Percentiles rank a stretch among this genome's conserved stretches.
Evolutionary conservation across 1,284 basidiomycete genomes (phyloP).

Genomic region (Wallemia ichthyophaga): DNA sequence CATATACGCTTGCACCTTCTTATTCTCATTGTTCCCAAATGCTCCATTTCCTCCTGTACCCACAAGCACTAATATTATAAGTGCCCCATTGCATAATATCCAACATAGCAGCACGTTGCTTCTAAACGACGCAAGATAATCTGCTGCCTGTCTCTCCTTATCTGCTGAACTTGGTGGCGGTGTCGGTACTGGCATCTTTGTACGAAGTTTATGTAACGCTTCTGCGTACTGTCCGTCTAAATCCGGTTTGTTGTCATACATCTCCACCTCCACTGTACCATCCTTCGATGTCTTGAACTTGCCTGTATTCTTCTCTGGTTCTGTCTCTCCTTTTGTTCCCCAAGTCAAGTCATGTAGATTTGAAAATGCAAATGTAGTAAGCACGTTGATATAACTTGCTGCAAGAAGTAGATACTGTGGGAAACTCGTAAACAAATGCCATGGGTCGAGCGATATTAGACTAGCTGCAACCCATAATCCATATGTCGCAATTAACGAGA

Average conservation of each 20-base stretch:
- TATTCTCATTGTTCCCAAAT: not conserved
- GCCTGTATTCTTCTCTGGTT: not conserved
- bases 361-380: conserved; percentile 18
- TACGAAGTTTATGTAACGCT: not conserved
- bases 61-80: not conserved
- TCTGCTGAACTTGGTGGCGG: not conserved
- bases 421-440: conserved; percentile 77
- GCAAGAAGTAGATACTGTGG: conserved; percentile 60
- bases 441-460: conserved; percentile 67
- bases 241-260: not conserved
- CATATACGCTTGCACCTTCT: not conserved
- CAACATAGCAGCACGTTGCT: not conserved
- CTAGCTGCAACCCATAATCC: conserved; percentile 42
- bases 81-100: not conserved
- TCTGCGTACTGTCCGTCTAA: not conserved
- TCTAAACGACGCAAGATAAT: not conserved
- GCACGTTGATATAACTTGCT: conserved; percentile 60
- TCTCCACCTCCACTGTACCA: not conserved
- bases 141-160: not conserved
- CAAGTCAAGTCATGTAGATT: conserved; percentile 1
- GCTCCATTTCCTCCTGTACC: not conserved
- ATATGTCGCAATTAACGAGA: conserved; percentile 28
- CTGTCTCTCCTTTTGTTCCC: not conserved
- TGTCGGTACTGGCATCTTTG: not conserved
- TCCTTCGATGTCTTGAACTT: not conserved